Evolutionary conservation across 2,329 filamentous ascomycete genomes (phyloP).

Genomic region (Blastomyces emzantsi): DNA sequence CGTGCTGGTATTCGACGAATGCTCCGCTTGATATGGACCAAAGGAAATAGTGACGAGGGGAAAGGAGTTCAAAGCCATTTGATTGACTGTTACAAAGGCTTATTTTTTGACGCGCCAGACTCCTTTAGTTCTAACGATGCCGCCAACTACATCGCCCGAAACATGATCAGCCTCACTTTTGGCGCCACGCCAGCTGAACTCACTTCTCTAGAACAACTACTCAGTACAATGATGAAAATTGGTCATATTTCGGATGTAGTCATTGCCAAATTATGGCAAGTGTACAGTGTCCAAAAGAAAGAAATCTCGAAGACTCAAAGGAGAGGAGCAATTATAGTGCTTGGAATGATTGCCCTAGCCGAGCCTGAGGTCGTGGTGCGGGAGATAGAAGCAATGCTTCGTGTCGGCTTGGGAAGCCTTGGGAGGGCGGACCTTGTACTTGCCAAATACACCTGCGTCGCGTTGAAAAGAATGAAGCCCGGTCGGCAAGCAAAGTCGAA

Average conservation of each 20-base stretch:
- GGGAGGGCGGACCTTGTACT: slow-evolving; percentile 77
- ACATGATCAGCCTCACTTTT: slow-evolving; percentile 98
- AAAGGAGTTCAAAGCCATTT: slow-evolving; percentile 96
- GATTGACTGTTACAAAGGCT: slow-evolving; percentile 89
- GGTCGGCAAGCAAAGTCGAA: slow-evolving; percentile 72
- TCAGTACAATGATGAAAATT: slow-evolving; percentile 96
- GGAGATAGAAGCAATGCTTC: slow-evolving; percentile 89
- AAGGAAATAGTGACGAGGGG: slow-evolving; percentile 97
- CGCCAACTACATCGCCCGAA: slow-evolving; percentile 89
- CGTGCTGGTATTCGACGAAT: slow-evolving; percentile 89
- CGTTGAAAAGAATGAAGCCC: slow-evolving; percentile 81
- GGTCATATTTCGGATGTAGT: slow-evolving; percentile 79
- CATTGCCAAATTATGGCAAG: slow-evolving; percentile 89
- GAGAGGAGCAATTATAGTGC: slow-evolving; percentile 85
- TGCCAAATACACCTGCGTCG: slow-evolving; percentile 92
- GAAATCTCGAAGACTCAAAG: slow-evolving; percentile 89
- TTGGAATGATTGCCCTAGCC: slow-evolving; percentile 92
- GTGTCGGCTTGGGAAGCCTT: slow-evolving; percentile 73
- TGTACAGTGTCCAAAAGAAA: slow-evolving; percentile 87
- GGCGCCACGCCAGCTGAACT: slow-evolving; percentile 90
- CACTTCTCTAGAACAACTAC: slow-evolving; percentile 86
- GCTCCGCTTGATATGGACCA: slow-evolving; percentile 97
- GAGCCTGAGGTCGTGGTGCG: slow-evolving; percentile 87
- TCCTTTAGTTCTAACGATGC: slow-evolving; percentile 81
- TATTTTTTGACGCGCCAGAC: slow-evolving; percentile 93